phyloP scores from a whole-genome alignment of 257 asterid species.

The Solanum rostratum region DNA sequence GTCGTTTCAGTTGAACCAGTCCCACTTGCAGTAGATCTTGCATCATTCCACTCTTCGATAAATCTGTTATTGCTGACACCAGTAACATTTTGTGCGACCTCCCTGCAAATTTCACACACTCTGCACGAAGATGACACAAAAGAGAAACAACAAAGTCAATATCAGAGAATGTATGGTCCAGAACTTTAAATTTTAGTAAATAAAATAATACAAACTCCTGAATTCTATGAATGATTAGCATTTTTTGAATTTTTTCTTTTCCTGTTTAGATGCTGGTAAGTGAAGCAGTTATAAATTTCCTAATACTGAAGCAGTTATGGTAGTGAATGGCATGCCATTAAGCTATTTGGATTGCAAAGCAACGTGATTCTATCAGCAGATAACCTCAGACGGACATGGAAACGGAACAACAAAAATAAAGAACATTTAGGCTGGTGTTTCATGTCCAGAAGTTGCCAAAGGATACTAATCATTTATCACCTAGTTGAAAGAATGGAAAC shows the following conservation, averaged over 20 bases:
- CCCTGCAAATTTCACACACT: conserved; percentile 76
- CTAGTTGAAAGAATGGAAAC: neutral
- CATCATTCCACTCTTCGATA: conserved; percentile 71
- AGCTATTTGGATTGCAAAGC: neutral
- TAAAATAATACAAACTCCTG: neutral
- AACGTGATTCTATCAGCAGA: neutral
- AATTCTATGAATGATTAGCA: neutral
- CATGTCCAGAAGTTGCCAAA: neutral
- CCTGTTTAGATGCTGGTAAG: neutral
- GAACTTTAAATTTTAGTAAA: neutral
- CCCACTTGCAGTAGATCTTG: conserved; percentile 4
- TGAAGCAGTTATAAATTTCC: neutral
- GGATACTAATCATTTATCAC: neutral
- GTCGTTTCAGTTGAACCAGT: conserved; percentile 1
- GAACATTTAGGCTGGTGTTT: neutral
- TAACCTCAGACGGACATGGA: neutral
- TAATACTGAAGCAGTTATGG: neutral
- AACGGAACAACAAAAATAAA: neutral
- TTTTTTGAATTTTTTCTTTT: neutral
- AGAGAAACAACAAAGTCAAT: neutral
- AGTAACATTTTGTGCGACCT: conserved; percentile 41
- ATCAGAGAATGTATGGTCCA: neutral
- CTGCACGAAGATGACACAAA: conserved; percentile 18
- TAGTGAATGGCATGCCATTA: neutral
- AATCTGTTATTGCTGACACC: conserved; percentile 38